phyloP scores from a whole-genome alignment of 2,329 filamentous ascomycete species.

The Pseudogymnoascus sp. region DNA sequence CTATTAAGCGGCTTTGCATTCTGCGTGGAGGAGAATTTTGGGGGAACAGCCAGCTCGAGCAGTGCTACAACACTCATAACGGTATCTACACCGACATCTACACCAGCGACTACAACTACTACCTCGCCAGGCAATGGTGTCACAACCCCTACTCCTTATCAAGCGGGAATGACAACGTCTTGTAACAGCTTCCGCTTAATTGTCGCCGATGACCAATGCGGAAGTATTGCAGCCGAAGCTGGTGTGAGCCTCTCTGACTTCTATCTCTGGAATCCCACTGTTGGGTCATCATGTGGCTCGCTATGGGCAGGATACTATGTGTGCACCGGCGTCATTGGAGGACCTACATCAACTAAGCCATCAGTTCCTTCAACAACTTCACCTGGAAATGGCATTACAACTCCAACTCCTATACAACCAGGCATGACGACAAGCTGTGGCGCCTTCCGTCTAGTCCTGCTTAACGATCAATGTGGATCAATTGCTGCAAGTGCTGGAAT shows the following conservation, averaged over 20 bases:
- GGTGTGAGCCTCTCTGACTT: neutral
- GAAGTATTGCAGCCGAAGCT: neutral
- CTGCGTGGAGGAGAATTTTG: neutral
- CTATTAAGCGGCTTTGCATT: neutral
- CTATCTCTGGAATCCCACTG: neutral
- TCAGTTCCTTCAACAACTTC: neutral
- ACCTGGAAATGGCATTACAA: neutral
- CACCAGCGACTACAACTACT: neutral
- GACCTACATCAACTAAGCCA: neutral
- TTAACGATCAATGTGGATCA: neutral
- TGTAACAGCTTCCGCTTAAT: neutral
- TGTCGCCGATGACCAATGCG: neutral
- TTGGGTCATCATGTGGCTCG: neutral
- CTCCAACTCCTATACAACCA: conserved; percentile 17
- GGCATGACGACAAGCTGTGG: conserved; percentile 1
- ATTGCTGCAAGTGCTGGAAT: neutral
- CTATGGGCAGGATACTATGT: neutral
- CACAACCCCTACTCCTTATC: neutral
- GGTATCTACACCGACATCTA: neutral
- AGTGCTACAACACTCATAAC: neutral
- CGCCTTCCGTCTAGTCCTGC: neutral
- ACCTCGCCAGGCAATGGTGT: neutral
- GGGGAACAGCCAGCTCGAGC: neutral
- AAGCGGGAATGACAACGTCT: neutral
- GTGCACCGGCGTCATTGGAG: neutral